Evolutionary conservation across 2,329 filamentous ascomycete genomes (phyloP), one percentile per base, ranked within the genome.

Genomic region (Thielaviopsis punctulata): DNA sequence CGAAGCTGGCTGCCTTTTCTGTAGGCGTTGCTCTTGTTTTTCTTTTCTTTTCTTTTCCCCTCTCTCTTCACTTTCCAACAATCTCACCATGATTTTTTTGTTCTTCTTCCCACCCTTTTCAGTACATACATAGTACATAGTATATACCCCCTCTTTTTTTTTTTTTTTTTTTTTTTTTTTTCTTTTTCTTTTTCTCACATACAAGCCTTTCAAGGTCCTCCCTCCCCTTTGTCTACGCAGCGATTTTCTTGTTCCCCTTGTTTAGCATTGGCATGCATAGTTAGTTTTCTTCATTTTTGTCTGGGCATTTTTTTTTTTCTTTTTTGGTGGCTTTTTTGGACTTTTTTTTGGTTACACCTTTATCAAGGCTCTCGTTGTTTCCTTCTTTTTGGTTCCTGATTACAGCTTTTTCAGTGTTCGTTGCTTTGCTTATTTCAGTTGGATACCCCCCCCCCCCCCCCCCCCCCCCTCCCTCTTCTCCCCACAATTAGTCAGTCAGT

Each of bases 1-100:
- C 36, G 36, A 2, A 41, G 36, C 19, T 41, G 36, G 36, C 8
- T 41, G 36, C 36, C 36, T 3, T 41, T 41, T 10, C n/a, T 41
- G 36, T 41, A 41, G 19, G 36, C 5, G 25, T 10, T 27, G 25
- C 25, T 10, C 39, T 8, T 21, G 23, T 27, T 25, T 44, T 13
- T 13, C 12, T 43, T 49, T 45, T 25, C 15, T 30, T 24, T 43
- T 44, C 44, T 27, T 22, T 12, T 51, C n/a, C 41, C 45, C 9
- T 36, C 15, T 21, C 21, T 12, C 10, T 6, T 24, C 23, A 23
- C 39, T 79, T 22, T 62, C 79, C 2, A 62, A 76, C 0, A 63
- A 59, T 65, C 66, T 58, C 62, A 64, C 55, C 66, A 53, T 50
- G 23, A 36, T 52, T 51, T 54, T 13, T 46, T 54, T 49, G 18